Evolutionary conservation across 2,329 filamentous ascomycete species (phyloP).

Genomic region (Cordyceps cicadae): DNA sequence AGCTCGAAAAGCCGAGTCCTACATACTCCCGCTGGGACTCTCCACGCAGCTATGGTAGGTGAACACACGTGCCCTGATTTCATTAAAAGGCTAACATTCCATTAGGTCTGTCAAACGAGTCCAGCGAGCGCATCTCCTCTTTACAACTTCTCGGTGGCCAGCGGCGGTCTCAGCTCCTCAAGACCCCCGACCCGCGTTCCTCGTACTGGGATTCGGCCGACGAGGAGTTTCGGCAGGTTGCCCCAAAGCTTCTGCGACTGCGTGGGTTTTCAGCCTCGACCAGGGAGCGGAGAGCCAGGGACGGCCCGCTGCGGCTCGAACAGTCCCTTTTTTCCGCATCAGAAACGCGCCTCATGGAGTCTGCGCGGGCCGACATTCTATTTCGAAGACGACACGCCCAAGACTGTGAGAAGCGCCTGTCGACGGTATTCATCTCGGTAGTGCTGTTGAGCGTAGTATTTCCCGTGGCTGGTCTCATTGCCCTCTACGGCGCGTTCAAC

Average conservation of each 20-base stretch:
- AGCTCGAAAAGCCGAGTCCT: background rate
- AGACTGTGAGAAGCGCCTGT: conserved; percentile 23
- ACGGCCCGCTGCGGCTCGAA: conserved; percentile 4
- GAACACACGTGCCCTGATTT: too few species aligned
- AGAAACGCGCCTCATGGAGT: conserved; percentile 24
- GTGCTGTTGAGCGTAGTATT: conserved; percentile 31
- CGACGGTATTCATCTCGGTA: conserved; percentile 31
- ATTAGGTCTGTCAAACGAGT: background rate
- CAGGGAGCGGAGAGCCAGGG: conserved; percentile 12
- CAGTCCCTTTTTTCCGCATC: conserved; percentile 22
- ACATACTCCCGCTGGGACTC: conserved; percentile 6
- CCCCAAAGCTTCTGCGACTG: conserved; percentile 15
- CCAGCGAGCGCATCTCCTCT: conserved; percentile 5
- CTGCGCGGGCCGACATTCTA: conserved; percentile 23
- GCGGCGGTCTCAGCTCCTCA: background rate
- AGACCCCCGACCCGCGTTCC: conserved; percentile 3
- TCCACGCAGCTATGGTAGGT: background rate
- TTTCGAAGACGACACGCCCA: conserved; percentile 21
- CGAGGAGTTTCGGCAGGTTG: conserved; percentile 11
- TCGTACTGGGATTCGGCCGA: conserved; percentile 8
- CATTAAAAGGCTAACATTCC: background rate
- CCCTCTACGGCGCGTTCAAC: conserved; percentile 37
- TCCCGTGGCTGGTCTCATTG: conserved; percentile 39
- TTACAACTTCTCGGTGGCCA: conserved; percentile 2
- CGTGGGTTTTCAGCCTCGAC: conserved; percentile 20